A percentile compares a stretch with the other conserved stretches of the same genome.
Conservation (phyloP, 495 filamentous ascomycete genomes). For the Thozetella sp. region DNA sequence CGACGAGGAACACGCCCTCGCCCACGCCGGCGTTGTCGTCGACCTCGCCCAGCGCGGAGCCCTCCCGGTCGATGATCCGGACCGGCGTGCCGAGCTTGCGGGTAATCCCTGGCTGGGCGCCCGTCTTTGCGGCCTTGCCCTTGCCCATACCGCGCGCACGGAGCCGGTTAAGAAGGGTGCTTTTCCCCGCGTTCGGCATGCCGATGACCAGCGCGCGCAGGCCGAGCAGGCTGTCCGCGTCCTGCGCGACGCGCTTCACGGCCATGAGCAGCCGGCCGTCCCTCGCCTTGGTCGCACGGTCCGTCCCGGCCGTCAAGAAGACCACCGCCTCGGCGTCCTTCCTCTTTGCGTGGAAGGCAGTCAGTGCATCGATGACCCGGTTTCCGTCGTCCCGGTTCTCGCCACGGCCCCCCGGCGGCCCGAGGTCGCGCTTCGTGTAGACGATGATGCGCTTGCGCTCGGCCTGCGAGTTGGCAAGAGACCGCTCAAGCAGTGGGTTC, state of each 20-base stretch:
- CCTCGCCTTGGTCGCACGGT: constrained; percentile 16
- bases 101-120: constrained; percentile 87
- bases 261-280: constrained; percentile 24
- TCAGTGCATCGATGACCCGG: constrained; percentile 14
- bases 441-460: constrained; percentile 73
- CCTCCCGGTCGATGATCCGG: constrained; percentile 59
- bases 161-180: constrained; percentile 85
- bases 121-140: constrained; percentile 76
- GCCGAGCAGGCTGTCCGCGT: constrained; percentile 46
- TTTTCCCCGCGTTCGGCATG: constrained; percentile 97
- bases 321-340: constrained; percentile 46
- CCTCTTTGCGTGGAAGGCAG: constrained; percentile 20
- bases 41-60: not conserved
- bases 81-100: constrained; percentile 82
- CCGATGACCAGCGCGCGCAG: constrained; percentile 85
- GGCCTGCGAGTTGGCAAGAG: constrained; percentile 53
- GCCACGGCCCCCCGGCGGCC: constrained; percentile 21
- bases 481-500: constrained; percentile 88
- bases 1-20: constrained; percentile 50
- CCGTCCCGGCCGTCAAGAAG: constrained; percentile 54
- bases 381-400: constrained; percentile 1
- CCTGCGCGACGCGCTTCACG: constrained; percentile 30
- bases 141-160: constrained; percentile 68
- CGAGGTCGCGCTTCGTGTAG: constrained; percentile 89
- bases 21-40: constrained; percentile 26